Percentiles rank a stretch among this genome's conserved stretches.
These are phyloP conservation scores for Rhododendron mucronatum DNA, from an alignment of 148 eudicot genomes.

Conservation along the genomic window DNA sequence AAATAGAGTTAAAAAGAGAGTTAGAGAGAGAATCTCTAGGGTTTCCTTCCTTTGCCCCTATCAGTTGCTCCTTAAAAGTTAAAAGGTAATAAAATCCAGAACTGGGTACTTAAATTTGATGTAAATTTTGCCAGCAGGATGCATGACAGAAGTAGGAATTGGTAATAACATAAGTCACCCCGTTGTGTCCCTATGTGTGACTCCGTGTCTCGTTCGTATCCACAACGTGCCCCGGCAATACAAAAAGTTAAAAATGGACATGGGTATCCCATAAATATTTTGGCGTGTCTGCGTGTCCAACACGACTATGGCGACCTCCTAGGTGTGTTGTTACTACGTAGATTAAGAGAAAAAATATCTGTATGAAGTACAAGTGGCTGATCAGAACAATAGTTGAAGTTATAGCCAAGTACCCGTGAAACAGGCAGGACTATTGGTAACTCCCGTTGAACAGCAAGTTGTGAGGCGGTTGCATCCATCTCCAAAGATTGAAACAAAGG, in stretches of 20 bases:
- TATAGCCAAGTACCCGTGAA: slow-evolving; percentile 28
- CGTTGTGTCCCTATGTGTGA: not conserved
- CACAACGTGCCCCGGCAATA: not conserved
- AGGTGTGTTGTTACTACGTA: not conserved
- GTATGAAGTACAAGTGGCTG: not conserved
- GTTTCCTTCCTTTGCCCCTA: no score
- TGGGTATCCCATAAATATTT: not conserved
- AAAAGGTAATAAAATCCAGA: not conserved
- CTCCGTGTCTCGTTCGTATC: not conserved
- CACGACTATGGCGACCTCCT: not conserved
- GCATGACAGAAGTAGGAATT: not conserved
- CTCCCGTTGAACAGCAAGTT: slow-evolving; percentile 34
- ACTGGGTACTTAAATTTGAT: not conserved
- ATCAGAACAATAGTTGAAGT: not conserved
- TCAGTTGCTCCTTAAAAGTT: not conserved
- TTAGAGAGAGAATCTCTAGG: no score
- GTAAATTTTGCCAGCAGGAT: not conserved
- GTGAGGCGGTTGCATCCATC: slow-evolving; percentile 37
- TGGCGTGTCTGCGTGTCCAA: not conserved
- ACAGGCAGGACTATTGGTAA: slow-evolving; percentile 41
- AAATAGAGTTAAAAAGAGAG: no score
- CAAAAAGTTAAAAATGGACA: not conserved
- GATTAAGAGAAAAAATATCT: not conserved
- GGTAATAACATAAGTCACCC: not conserved
- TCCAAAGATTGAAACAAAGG: slow-evolving; percentile 51